phyloP scores from a whole-genome alignment of 78 protist genomes.

The Cavenderia fasciculata region DNA sequence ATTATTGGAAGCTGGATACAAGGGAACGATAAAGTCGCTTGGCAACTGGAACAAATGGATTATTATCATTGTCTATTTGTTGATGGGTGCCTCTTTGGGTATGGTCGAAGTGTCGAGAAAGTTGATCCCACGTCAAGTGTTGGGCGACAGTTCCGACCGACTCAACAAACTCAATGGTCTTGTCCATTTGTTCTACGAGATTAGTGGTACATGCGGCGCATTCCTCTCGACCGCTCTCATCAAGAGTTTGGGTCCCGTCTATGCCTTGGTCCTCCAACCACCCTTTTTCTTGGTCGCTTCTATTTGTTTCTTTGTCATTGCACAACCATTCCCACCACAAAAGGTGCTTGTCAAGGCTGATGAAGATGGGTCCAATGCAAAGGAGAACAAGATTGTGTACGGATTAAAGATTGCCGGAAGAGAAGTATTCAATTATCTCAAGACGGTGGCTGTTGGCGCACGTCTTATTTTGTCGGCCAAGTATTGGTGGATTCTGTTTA shows the following conservation, averaged over 20 bases:
- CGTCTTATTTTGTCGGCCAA: background rate
- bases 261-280: conserved; percentile 27
- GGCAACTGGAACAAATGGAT: conserved; percentile 35
- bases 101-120: conserved; percentile 69
- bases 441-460: conserved; percentile 41
- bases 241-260: conserved; percentile 35
- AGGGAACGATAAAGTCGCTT: conserved; percentile 8
- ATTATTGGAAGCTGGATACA: conserved; percentile 23
- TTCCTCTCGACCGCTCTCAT: conserved; percentile 48
- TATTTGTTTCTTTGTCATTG: background rate
- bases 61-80: conserved; percentile 10
- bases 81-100: conserved; percentile 54
- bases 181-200: conserved; percentile 52
- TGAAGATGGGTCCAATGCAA: background rate
- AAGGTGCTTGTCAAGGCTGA: background rate
- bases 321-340: conserved; percentile 57
- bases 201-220: conserved; percentile 69
- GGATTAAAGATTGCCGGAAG: background rate
- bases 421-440: conserved; percentile 9
- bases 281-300: conserved; percentile 5
- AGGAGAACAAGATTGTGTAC: background rate
- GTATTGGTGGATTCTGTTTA: conserved; percentile 65
- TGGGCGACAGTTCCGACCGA: conserved; percentile 12
- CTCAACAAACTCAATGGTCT: conserved; percentile 51
- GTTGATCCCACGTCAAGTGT: conserved; percentile 47